Evolutionary conservation across 805 yeast species (phyloP).

Genomic region (Yarrowia osloensis): DNA sequence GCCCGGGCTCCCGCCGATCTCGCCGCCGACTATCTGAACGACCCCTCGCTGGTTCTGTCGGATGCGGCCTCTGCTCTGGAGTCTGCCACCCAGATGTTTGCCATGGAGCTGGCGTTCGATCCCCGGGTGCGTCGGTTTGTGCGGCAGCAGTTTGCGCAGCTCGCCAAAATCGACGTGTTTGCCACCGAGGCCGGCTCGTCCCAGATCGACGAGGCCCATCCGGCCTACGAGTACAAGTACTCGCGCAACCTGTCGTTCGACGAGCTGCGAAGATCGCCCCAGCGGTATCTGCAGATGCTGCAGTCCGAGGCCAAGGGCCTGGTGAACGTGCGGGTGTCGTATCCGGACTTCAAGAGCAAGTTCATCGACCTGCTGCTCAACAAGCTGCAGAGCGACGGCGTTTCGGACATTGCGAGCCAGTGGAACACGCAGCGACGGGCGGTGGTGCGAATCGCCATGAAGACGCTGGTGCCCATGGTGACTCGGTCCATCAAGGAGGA

Average conservation of each 20-base stretch:
- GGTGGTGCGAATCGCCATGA: constrained; percentile 67
- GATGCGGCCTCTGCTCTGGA: constrained; percentile 54
- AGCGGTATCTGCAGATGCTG: constrained; percentile 80
- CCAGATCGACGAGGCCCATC: constrained; percentile 75
- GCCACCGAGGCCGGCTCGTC: constrained; percentile 81
- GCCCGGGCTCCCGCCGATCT: constrained; percentile 61
- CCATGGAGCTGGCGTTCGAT: constrained; percentile 78
- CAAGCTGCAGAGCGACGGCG: constrained; percentile 47
- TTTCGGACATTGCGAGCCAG: constrained; percentile 66
- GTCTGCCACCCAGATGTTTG: constrained; percentile 72
- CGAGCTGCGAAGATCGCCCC: constrained; percentile 76
- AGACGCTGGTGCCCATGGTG: constrained; percentile 65
- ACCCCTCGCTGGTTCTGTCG: constrained; percentile 33
- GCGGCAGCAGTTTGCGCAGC: constrained; percentile 59
- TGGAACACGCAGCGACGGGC: constrained; percentile 80
- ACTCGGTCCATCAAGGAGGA: constrained; percentile 80
- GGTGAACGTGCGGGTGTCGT: constrained; percentile 62
- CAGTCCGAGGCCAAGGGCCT: constrained; percentile 85
- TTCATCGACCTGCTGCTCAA: constrained; percentile 46
- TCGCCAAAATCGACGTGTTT: constrained; percentile 68
- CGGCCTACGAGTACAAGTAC: constrained; percentile 87
- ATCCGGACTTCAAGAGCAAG: constrained; percentile 49
- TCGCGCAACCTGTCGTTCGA: constrained; percentile 77
- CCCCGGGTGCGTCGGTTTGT: constrained; percentile 72
- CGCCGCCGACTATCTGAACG: constrained; percentile 46